These are phyloP conservation scores for Chrysanthemum lavandulifolium DNA, from an alignment of 129 eudicot species.

Conservation along the genomic window DNA sequence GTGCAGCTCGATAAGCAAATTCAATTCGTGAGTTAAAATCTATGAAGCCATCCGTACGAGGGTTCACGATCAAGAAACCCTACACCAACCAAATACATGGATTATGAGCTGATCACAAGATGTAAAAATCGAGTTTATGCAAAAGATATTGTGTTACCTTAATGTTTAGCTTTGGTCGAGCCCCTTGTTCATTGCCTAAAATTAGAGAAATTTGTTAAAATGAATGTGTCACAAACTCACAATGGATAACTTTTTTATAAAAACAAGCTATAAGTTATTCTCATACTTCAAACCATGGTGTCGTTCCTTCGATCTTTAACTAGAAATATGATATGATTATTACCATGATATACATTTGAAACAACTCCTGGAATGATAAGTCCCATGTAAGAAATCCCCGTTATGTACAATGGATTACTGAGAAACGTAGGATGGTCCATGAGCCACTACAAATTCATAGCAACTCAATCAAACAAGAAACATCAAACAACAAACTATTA, in stretches of 20 bases:
- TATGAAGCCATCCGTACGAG: slow-evolving; percentile 19
- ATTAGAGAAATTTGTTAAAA: not conserved
- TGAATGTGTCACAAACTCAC: not conserved
- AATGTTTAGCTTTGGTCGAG: slow-evolving; percentile 28
- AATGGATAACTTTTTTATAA: not conserved
- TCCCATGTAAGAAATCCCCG: slow-evolving; percentile 40
- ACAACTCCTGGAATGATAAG: slow-evolving; percentile 33
- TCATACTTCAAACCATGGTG: too few relatives aligned
- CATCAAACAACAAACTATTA: too few relatives aligned
- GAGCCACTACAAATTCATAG: slow-evolving; percentile 33
- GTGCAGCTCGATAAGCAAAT: slow-evolving; percentile 30
- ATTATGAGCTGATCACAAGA: not conserved
- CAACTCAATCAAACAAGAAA: not conserved
- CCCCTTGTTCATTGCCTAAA: slow-evolving; percentile 30
- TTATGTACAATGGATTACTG: slow-evolving; percentile 32
- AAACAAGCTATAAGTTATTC: not conserved
- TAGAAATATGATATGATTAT: not conserved
- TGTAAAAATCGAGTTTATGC: not conserved
- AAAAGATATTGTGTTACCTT: slow-evolving; percentile 14
- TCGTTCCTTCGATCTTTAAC: not conserved
- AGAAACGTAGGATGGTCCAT: slow-evolving; percentile 33
- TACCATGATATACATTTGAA: slow-evolving; percentile 29
- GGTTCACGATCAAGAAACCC: slow-evolving; percentile 42
- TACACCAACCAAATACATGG: slow-evolving; percentile 11
- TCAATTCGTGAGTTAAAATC: slow-evolving; percentile 32